Conservation (phyloP, 768 basidiomycete genomes). For the Hericium rajendrae region DNA sequence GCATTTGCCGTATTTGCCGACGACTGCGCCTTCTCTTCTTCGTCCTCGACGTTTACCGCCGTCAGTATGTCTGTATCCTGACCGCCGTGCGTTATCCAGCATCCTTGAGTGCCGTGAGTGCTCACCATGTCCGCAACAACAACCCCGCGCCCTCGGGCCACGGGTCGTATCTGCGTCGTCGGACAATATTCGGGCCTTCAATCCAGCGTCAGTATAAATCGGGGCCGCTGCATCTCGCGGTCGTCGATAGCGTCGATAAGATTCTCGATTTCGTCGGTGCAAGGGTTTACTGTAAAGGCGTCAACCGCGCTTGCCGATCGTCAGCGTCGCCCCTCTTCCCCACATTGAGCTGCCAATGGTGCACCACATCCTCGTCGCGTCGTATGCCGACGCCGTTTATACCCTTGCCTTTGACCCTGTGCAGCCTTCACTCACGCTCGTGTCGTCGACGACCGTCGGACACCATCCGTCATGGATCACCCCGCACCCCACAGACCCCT, state of each 20-base stretch:
- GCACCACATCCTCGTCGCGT: slow-evolving; percentile 45
- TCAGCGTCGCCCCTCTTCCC: neutral
- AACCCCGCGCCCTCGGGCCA: neutral
- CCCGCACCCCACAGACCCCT: slow-evolving; percentile 42
- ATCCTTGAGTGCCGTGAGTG: too few relatives aligned
- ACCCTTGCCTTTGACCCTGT: slow-evolving; percentile 55
- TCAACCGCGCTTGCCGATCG: neutral
- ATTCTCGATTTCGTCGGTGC: neutral
- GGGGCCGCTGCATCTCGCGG: neutral
- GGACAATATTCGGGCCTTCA: slow-evolving; percentile 3
- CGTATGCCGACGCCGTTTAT: slow-evolving; percentile 55
- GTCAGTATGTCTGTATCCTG: too few relatives aligned
- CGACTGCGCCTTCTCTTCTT: too few relatives aligned
- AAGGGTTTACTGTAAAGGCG: neutral
- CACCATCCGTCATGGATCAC: slow-evolving; percentile 73
- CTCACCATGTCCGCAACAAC: neutral
- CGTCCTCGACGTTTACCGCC: too few relatives aligned
- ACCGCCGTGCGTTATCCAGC: too few relatives aligned
- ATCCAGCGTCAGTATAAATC: neutral
- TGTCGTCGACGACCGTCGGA: slow-evolving; percentile 40
- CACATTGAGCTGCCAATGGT: slow-evolving; percentile 12
- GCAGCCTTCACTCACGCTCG: slow-evolving; percentile 32
- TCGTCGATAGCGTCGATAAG: neutral
- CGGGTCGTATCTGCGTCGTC: neutral
- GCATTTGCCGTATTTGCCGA: neutral